Base-by-base conservation (phyloP, 257 asterid species). In the Lavandula angustifolia region DNA sequence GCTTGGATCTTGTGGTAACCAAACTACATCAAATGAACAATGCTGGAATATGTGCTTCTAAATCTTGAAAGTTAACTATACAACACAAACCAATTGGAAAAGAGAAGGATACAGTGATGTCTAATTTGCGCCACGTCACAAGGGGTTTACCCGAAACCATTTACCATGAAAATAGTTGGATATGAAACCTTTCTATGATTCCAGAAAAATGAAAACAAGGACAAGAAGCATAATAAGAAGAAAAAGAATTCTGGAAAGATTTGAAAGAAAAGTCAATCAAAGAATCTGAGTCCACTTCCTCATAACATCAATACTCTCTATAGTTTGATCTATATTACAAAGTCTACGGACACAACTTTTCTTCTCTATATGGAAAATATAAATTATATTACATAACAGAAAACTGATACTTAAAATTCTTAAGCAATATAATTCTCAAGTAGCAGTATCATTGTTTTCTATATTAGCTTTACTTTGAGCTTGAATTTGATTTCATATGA, bases 401-500 rank as follows among this genome's bases (percentile, higher is more conserved):
- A 17, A 38, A 60, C 51, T 12, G 16, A 42, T 27, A 22, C 2
- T 22, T 27, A 5, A 3, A 32, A 61, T 27, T 7, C 4, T 3
- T 43, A 31, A 7, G n/a, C 31, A 14, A 4, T 46, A 44, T 12
- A 1, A 16, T 38, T 34, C n/a, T 18, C 6, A 32, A 31, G 56
- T 35, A 14, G 41, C 55, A 59, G 16, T 44, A 44, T 46, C 13
- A 33, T 14, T 43, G 17, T 13, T 42, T 16, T 44, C 18, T 18
- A 54, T 4, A 10, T n/a, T 32, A 41, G 47, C 46, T 66, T 54
- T 49, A 66, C 38, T 59, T 38, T 6, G 37, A 13, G 54, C 63
- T 53, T 12, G 27, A 66, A 31, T 32, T 12, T 32, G 43, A 13
- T 18, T 31, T 17, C 16, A 29, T 3, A 31, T 7, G 35, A 64